phyloP scores from a whole-genome alignment of 1,284 basidiomycete species.

The Nidula niveotomentosa region DNA sequence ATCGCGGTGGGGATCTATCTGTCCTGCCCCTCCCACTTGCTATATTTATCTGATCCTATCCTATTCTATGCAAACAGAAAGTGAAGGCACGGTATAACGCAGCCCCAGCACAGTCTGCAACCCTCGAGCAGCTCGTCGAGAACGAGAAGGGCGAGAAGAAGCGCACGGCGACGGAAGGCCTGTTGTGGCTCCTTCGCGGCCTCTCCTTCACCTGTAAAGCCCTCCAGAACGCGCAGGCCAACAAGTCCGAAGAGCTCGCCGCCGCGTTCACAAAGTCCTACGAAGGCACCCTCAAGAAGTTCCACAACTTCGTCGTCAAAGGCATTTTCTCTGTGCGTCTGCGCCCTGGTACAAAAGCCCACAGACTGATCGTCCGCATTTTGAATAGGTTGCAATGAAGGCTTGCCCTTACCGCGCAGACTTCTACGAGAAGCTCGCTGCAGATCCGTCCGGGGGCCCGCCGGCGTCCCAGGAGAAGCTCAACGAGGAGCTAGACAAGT shows the following conservation, averaged over 20 bases:
- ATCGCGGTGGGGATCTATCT: constrained; percentile 63
- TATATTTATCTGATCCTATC: too few species aligned
- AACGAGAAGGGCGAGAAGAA: constrained; percentile 91
- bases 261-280: constrained; percentile 85
- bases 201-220: constrained; percentile 91
- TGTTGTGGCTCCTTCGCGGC: constrained; percentile 91
- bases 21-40: too few species aligned
- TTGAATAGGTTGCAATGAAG: constrained; percentile 88
- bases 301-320: constrained; percentile 89
- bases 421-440: constrained; percentile 89
- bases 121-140: constrained; percentile 84
- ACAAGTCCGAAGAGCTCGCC: constrained; percentile 72
- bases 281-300: constrained; percentile 78
- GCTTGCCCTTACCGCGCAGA: constrained; percentile 91
- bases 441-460: constrained; percentile 58
- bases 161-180: constrained; percentile 83
- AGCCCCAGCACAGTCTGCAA: constrained; percentile 63
- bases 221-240: constrained; percentile 71
- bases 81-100: constrained; percentile 79
- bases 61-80: constrained; percentile 60
- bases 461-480: constrained; percentile 66
- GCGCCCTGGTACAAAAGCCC: not conserved
- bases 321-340: constrained; percentile 79
- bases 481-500: constrained; percentile 66
- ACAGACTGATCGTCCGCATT: not conserved